Conservation (phyloP, 352 stramenopile genomes). For the Globisporangium orthogonon region DNA sequence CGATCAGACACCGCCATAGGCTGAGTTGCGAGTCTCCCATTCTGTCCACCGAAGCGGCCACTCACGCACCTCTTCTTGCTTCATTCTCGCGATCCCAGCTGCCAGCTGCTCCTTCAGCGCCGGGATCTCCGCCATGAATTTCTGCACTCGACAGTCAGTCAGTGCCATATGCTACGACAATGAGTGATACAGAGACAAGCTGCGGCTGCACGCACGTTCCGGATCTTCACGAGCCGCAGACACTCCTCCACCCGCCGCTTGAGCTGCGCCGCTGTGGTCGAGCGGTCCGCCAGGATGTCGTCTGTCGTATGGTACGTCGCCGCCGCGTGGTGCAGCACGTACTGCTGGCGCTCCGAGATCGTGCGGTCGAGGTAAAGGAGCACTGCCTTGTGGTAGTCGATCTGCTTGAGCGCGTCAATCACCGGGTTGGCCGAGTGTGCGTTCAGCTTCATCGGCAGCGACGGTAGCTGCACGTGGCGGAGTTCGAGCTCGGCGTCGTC, state of each 20-base stretch:
- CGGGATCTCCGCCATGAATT: conserved; percentile 52
- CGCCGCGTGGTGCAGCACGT: conserved; percentile 39
- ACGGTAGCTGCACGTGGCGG: conserved; percentile 28
- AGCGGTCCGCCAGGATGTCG: conserved; percentile 49
- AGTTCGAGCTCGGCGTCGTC: conserved; percentile 26
- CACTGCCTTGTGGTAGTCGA: conserved; percentile 65
- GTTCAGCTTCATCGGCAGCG: conserved; percentile 67
- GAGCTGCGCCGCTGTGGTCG: conserved; percentile 32
- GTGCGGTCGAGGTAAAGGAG: conserved; percentile 58
- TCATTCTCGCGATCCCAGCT: conserved; percentile 47
- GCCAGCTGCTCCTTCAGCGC: conserved; percentile 46
- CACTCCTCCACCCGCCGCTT: conserved; percentile 57
- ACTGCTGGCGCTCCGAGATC: conserved; percentile 52
- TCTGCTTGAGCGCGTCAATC: conserved; percentile 73
- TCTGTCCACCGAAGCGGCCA: too few species aligned
- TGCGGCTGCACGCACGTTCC: conserved; percentile 49
- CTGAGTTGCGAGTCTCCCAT: background rate
- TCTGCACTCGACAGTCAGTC: conserved; percentile 22
- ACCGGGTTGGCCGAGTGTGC: conserved; percentile 69
- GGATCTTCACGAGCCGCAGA: conserved; percentile 62
- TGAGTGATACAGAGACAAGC: background rate
- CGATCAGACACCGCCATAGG: background rate
- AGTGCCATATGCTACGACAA: background rate
- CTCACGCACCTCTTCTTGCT: conserved; percentile 43
- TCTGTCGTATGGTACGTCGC: conserved; percentile 41